Conservation (phyloP, 108 stramenopile species). For the Stephanodiscus triporus region DNA sequence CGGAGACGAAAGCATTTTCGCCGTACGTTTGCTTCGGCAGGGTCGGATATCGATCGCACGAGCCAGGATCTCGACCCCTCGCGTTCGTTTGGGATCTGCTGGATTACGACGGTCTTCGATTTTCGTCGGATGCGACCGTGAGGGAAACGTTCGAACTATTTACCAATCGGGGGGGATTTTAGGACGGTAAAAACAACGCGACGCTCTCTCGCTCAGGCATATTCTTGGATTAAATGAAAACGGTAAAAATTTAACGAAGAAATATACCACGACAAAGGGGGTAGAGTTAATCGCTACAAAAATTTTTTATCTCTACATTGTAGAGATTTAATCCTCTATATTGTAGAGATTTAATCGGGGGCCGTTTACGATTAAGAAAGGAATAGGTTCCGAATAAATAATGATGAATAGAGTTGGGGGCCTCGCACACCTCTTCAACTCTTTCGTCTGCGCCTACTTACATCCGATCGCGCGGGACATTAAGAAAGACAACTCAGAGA, state of each 20-base stretch:
- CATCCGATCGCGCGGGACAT: not conserved
- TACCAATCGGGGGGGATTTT: not conserved
- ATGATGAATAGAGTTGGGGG: too few relatives aligned
- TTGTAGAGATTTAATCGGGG: too few relatives aligned
- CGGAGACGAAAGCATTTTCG: slow-evolving; percentile 35
- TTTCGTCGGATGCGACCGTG: not conserved
- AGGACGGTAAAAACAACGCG: too few relatives aligned
- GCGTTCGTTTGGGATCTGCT: slow-evolving; percentile 76
- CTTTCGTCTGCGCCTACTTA: not conserved
- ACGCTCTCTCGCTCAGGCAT: not conserved
- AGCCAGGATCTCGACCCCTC: slow-evolving; percentile 58
- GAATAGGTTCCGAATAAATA: too few relatives aligned
- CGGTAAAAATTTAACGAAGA: too few relatives aligned
- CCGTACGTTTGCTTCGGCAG: slow-evolving; percentile 53
- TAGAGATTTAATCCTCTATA: too few relatives aligned
- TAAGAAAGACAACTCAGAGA: slow-evolving; percentile 39
- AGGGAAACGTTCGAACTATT: not conserved
- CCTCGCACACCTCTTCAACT: not conserved
- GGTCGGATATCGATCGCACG: slow-evolving; percentile 56
- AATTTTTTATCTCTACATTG: too few relatives aligned
- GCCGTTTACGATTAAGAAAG: too few relatives aligned
- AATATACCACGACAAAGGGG: too few relatives aligned
- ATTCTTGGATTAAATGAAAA: not conserved
- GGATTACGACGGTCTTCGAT: slow-evolving; percentile 50
- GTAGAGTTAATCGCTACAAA: too few relatives aligned